Conservation (phyloP, 2,329 filamentous ascomycete species). For the Fusarium brachygibbosum region DNA sequence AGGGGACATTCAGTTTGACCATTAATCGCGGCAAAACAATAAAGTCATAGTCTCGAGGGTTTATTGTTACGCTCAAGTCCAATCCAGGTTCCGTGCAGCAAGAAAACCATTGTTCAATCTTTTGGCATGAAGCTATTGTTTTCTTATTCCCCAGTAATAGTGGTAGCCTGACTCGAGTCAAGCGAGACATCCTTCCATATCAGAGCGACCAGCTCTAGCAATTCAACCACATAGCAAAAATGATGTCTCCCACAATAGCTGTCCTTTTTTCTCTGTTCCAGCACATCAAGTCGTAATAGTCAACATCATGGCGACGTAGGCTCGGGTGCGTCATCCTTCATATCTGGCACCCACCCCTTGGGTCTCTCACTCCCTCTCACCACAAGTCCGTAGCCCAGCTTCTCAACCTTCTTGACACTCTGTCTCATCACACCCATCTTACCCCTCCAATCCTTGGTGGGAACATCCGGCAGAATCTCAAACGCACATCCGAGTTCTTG, state of each 20-base stretch:
- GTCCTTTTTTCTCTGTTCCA: background rate
- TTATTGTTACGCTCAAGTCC: background rate
- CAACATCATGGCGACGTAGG: conserved; percentile 47
- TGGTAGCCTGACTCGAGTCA: too few species aligned
- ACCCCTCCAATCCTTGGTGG: conserved; percentile 71
- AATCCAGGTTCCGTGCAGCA: too few species aligned
- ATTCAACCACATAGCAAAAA: conserved; percentile 24
- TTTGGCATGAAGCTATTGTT: background rate
- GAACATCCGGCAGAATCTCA: conserved; percentile 76
- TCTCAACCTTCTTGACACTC: conserved; percentile 95
- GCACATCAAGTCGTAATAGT: background rate
- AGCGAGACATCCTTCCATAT: background rate
- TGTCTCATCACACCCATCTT: conserved; percentile 90
- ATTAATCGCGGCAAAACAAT: background rate
- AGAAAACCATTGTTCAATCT: background rate
- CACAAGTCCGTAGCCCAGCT: conserved; percentile 86
- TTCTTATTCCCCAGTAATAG: background rate
- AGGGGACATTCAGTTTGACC: background rate
- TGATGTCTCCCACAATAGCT: conserved; percentile 9
- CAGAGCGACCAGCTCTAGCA: conserved; percentile 22
- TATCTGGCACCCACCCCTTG: conserved; percentile 90
- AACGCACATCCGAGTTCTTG: conserved; percentile 81
- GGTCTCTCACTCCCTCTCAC: conserved; percentile 91
- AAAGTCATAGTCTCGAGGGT: too few species aligned
- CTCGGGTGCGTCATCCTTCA: conserved; percentile 59